Conservation (phyloP, 1,284 basidiomycete genomes). For the Ganoderma lucidum region DNA sequence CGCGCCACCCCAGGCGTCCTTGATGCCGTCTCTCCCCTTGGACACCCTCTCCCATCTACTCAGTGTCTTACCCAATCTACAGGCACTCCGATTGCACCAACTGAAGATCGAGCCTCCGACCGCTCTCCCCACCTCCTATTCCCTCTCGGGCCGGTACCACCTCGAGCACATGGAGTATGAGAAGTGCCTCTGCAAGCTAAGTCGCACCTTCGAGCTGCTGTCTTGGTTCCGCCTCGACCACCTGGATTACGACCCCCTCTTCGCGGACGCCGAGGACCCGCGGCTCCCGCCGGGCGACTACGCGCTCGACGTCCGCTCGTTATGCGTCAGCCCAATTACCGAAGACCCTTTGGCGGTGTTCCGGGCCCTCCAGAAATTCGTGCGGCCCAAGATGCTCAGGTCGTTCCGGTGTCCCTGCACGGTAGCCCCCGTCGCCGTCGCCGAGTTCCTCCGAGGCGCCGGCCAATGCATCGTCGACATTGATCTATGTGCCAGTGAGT, state of each 20-base stretch:
- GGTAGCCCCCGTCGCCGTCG: not conserved
- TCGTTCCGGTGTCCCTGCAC: slow-evolving; percentile 13
- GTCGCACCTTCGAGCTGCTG: slow-evolving; percentile 9
- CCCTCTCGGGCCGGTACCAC: not conserved
- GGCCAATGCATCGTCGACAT: slow-evolving; percentile 21
- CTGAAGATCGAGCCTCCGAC: not conserved
- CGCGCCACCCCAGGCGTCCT: not conserved
- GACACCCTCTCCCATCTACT: slow-evolving; percentile 11
- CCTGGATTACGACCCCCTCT: slow-evolving; percentile 16
- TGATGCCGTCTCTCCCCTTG: slow-evolving; percentile 16
- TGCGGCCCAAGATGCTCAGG: slow-evolving; percentile 12
- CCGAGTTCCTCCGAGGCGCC: slow-evolving; percentile 4
- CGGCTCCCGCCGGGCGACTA: not conserved
- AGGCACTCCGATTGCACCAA: slow-evolving; percentile 10
- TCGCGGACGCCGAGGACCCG: slow-evolving; percentile 5
- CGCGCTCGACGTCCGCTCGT: slow-evolving; percentile 4
- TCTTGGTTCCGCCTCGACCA: slow-evolving; percentile 15
- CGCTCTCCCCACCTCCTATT: not conserved
- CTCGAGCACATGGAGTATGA: slow-evolving; percentile 22
- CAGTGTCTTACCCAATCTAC: slow-evolving; percentile 12
- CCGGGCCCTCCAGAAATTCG: slow-evolving; percentile 10
- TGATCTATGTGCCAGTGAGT: slow-evolving; percentile 12
- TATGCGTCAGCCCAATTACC: slow-evolving; percentile 9
- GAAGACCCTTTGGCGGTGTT: slow-evolving; percentile 1
- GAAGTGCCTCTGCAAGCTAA: slow-evolving; percentile 7